Conservation (phyloP, 2,329 filamentous ascomycete genomes). For the Cordyceps cateniannulata region DNA sequence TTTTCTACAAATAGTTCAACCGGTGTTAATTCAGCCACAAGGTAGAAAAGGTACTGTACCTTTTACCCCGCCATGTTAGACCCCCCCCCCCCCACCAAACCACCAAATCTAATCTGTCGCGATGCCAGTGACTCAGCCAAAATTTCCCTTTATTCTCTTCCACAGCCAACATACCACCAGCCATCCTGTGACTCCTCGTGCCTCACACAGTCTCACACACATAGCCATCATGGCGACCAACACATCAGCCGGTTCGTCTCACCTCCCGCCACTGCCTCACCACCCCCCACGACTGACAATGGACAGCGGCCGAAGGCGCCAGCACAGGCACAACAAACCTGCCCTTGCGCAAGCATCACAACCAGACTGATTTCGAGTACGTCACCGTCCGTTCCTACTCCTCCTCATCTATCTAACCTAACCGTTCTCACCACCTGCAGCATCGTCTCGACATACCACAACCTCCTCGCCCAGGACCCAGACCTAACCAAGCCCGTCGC, state of each 20-base stretch:
- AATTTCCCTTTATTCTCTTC: background rate
- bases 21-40: too few species aligned
- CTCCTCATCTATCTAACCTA: background rate
- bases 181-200: background rate
- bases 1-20: too few species aligned
- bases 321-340: slow-evolving; percentile 19
- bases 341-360: slow-evolving; percentile 21
- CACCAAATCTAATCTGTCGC: background rate
- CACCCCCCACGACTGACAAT: background rate
- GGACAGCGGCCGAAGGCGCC: background rate
- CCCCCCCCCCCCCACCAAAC: slow-evolving; percentile 9
- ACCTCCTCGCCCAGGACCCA: slow-evolving; percentile 57
- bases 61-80: background rate
- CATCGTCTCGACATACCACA: slow-evolving; percentile 50
- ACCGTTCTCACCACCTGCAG: slow-evolving; percentile 23
- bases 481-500: slow-evolving; percentile 94
- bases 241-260: background rate
- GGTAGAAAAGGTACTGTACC: too few species aligned
- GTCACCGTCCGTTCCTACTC: background rate
- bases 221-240: background rate
- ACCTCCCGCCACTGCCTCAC: background rate
- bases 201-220: background rate
- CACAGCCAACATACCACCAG: background rate
- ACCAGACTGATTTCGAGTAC: slow-evolving; percentile 29
- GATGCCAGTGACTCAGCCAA: slow-evolving; percentile 12